A percentile compares a stretch with the other conserved stretches of the same genome.
phyloP scores from a whole-genome alignment of 352 stramenopile species.

The Halophytophthora batemanensis region DNA sequence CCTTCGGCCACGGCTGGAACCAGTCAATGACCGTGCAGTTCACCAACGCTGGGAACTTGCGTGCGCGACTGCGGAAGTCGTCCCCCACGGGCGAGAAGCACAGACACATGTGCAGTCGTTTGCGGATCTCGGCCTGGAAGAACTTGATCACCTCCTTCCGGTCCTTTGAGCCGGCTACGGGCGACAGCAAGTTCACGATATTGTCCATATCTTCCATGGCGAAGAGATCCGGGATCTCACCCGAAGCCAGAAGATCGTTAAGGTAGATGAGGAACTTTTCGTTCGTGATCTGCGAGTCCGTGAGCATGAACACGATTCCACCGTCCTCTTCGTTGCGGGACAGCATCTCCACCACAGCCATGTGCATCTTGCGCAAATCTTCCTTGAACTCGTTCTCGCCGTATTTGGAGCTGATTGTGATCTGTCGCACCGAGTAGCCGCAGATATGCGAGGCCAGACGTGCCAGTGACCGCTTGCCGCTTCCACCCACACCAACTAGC shows the following conservation, averaged over 20 bases:
- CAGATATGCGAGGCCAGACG: constrained; percentile 94
- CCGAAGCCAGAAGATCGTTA: constrained; percentile 93
- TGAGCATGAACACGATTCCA: constrained; percentile 94
- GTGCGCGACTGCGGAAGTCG: constrained; percentile 91
- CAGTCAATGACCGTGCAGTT: constrained; percentile 96
- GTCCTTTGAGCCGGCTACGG: constrained; percentile 83
- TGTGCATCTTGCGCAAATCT: constrained; percentile 94
- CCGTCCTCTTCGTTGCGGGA: constrained; percentile 80
- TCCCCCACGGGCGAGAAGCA: constrained; percentile 95
- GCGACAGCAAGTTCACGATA: constrained; percentile 86
- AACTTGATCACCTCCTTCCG: constrained; percentile 93
- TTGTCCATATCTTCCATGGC: constrained; percentile 93
- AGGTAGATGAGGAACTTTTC: constrained; percentile 96
- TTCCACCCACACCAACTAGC: constrained; percentile 93
- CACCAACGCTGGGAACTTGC: constrained; percentile 95
- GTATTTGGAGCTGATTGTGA: constrained; percentile 95
- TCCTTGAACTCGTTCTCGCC: constrained; percentile 96
- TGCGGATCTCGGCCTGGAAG: constrained; percentile 93
- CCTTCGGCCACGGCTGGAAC: constrained; percentile 93
- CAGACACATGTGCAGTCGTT: constrained; percentile 93
- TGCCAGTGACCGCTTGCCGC: constrained; percentile 92
- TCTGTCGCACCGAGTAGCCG: constrained; percentile 89
- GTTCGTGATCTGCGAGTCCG: constrained; percentile 95
- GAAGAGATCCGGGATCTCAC: constrained; percentile 94
- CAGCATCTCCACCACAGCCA: constrained; percentile 91